A percentile compares a stretch with the other conserved stretches of the same genome.
Evolutionary conservation across 2,329 filamentous ascomycete genomes (phyloP).

Genomic region (Talaromyces albobiverticillius): DNA sequence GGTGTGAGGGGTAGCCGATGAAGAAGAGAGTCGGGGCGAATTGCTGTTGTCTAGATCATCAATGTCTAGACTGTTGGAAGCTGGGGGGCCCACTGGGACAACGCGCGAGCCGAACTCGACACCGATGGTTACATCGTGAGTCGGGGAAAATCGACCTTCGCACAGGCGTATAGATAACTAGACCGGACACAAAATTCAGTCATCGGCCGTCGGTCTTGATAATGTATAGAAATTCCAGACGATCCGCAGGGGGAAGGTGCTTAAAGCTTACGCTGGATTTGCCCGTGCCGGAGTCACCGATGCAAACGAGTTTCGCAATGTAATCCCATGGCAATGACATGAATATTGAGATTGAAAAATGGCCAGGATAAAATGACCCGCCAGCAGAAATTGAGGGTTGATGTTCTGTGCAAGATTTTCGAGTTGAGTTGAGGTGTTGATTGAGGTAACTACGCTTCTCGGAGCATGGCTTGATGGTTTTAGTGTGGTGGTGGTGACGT

Average conservation of each 20-base stretch:
- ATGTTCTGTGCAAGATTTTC: background rate
- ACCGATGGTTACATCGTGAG: constrained; percentile 96
- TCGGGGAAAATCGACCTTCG: constrained; percentile 89
- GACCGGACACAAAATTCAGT: too few relatives aligned
- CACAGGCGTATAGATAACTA: constrained; percentile 91
- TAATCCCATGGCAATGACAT: constrained; percentile 80
- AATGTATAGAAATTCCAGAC: too few relatives aligned
- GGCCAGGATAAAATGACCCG: background rate
- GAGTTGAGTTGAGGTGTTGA: background rate
- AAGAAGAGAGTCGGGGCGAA: background rate
- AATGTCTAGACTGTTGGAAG: constrained; percentile 58
- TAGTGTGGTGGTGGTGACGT: background rate
- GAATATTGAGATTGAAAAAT: constrained; percentile 24
- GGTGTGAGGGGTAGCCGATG: background rate
- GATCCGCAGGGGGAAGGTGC: too few relatives aligned
- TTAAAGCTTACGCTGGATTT: constrained; percentile 73
- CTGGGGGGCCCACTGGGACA: constrained; percentile 82
- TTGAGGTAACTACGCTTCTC: too few relatives aligned
- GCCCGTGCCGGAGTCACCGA: constrained; percentile 93
- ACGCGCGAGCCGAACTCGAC: constrained; percentile 95
- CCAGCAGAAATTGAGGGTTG: background rate
- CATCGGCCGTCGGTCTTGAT: too few relatives aligned
- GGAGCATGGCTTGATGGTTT: background rate
- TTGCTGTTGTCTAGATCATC: constrained; percentile 28
- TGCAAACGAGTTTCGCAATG: constrained; percentile 97